Base-by-base conservation (phyloP, 805 yeast genomes). In the Candida suzukii region DNA sequence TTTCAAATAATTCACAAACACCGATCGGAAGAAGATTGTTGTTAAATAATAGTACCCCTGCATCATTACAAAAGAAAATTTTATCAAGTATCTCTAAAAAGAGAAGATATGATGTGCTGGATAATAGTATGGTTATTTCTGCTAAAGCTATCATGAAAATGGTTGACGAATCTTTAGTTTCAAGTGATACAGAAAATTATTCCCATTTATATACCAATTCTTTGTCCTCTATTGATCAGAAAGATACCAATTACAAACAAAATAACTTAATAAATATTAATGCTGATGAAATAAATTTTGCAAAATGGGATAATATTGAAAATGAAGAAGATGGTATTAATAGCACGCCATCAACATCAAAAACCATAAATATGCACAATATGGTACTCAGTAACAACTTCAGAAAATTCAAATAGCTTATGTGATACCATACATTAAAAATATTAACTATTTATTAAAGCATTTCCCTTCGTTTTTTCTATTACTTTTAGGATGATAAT, bases 161-260 rank as follows among this genome's bases (percentile, higher is more conserved):
- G 67, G 68, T 64, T 34, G 68, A 64, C 43, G 64, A 62, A 28
- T 60, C 67, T 16, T 50, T 64, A 30, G 63, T 64, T 17, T 60
- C 64, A 5, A 58, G 64, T 42, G 68, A 64, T 46, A 61, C 63
- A 8, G 63, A 58, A 25, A 20, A 55, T 5, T 56, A 53, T 38
- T 51, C 59, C 9, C 48, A 46, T 14, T 50, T 58, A 6, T 24
- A 24, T 10, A 16, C 27, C 17, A 34, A 24, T 22, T 34, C 37
- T 9, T 10, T 34, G 14, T 33, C 27, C 4, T 31, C 29, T 16
- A 35, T 35, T 5, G 17, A 20, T 21, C n/a, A 25, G 4, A 14
- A 19, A 3, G 25, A 36, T 8, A 36, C 32, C 16, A 36, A 19
- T 4, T 14, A 10, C 24, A 32, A 32, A 20, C 30, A 11, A 7